Percentiles rank a stretch among this genome's conserved stretches.
These are phyloP conservation scores for Solanum piurae DNA, from an alignment of 257 asterid species.

Conservation along the genomic window DNA sequence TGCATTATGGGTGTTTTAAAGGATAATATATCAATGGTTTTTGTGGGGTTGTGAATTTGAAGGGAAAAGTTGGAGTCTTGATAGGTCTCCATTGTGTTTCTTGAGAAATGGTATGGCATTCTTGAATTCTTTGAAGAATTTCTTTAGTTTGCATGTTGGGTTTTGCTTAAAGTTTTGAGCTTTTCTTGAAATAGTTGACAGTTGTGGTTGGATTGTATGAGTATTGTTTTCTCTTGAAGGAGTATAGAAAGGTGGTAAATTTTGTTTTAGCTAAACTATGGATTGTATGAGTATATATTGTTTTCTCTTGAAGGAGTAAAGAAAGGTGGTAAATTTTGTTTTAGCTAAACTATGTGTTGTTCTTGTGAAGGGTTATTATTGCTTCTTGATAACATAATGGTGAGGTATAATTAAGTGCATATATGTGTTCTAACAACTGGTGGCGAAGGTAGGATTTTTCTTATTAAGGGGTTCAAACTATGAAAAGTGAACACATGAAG, in stretches of 20 bases:
- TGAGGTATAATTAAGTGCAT: background rate
- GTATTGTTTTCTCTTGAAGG: background rate
- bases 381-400: background rate
- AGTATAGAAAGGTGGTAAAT: background rate
- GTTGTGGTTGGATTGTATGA: background rate
- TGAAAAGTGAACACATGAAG: background rate
- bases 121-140: background rate
- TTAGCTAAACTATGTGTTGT: background rate
- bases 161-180: background rate
- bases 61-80: slow-evolving; percentile 8
- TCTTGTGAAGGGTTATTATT: background rate
- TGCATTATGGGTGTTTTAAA: background rate
- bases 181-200: background rate
- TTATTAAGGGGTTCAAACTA: background rate
- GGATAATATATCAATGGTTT: background rate
- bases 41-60: slow-evolving; percentile 4
- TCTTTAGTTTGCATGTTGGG: background rate
- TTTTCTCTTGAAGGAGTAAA: background rate
- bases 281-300: background rate
- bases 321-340: background rate
- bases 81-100: slow-evolving; percentile 3
- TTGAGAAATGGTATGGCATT: slow-evolving; percentile 15
- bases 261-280: background rate
- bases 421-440: background rate
- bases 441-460: background rate